phyloP scores from a whole-genome alignment of 1,284 basidiomycete species.

The Naganishia cerealis region DNA sequence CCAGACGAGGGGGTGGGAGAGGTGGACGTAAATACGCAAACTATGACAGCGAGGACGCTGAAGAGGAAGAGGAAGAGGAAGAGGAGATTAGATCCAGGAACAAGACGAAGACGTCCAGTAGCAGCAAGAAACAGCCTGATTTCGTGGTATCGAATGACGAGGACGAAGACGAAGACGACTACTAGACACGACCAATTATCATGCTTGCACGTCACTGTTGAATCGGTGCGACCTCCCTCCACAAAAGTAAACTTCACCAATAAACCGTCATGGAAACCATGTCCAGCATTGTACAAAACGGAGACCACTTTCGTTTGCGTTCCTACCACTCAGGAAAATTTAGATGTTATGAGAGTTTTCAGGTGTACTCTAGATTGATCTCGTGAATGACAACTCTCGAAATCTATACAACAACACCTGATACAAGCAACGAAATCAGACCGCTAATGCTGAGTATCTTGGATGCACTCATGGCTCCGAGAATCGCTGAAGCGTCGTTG shows the following conservation, averaged over 20 bases:
- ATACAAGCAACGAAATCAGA: neutral
- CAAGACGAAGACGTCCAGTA: neutral
- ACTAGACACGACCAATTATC: neutral
- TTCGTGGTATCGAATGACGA: slow-evolving; percentile 61
- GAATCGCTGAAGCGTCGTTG: neutral
- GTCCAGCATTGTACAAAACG: neutral
- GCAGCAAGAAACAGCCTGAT: neutral
- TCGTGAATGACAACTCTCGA: neutral
- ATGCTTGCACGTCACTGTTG: neutral
- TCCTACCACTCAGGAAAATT: neutral
- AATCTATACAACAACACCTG: neutral
- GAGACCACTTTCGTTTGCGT: neutral
- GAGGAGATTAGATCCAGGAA: slow-evolving; percentile 2
- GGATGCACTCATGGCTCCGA: neutral
- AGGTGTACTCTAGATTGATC: slow-evolving; percentile 2
- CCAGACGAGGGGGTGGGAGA: slow-evolving; percentile 34
- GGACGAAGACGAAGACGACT: slow-evolving; percentile 60
- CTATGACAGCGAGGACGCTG: slow-evolving; percentile 10
- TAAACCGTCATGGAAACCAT: neutral
- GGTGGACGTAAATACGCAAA: slow-evolving; percentile 3
- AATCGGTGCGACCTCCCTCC: neutral
- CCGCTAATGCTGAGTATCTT: neutral
- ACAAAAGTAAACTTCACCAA: neutral
- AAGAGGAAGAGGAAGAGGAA: slow-evolving; percentile 21
- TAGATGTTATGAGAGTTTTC: neutral